Evolutionary conservation across 345 rosid genomes (phyloP), one percentile per base, ranked within the genome.

Genomic region (Eucalyptus tenuipes): DNA sequence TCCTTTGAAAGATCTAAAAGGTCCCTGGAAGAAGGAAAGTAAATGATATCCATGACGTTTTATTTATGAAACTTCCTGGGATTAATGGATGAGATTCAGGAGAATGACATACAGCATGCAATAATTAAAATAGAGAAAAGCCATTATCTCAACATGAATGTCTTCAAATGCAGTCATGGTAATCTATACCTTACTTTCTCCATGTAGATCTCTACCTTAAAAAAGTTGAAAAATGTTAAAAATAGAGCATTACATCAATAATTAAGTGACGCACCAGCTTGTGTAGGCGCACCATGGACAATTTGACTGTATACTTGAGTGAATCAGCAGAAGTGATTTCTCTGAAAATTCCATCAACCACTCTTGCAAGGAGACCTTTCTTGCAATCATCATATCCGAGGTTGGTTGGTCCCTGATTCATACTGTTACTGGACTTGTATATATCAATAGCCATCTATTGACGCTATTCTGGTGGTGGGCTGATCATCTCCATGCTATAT

Each of bases 201-300:
- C 99, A 96, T 94, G 92, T 97, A 97, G 90, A 94, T 96, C 92
- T 96, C 99, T 10, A 97, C 99, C 97, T 95, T 50, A 49, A 40
- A 91, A 42, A 86, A 88, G 71, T 86, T 55, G 90, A 24, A 86
- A 61, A 79, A 88, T 9, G 45, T 68, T 3, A 87, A 57, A 33
- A n/a, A 27, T 86, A n/a, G 80, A 64, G 59, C 75, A 75, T 66
- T 57, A 52, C 57, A 88, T 11, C 71, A 17, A 52, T 53, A 68
- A 31, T 59, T 61, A 52, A 64, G 61, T 33, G 85, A 48, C 20
- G 27, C 55, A 85, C 13, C 87, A 31, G 79, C 88, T 49, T 10
- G 50, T 37, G 48, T 52, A 84, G 37, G 84, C 87, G 15, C 94
- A 96, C 99, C 99, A 97, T 94, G 80, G 98, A 95, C 93, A 97